phyloP scores from a whole-genome alignment of 306 rosid genomes.

The Gastrolobium villosum region DNA sequence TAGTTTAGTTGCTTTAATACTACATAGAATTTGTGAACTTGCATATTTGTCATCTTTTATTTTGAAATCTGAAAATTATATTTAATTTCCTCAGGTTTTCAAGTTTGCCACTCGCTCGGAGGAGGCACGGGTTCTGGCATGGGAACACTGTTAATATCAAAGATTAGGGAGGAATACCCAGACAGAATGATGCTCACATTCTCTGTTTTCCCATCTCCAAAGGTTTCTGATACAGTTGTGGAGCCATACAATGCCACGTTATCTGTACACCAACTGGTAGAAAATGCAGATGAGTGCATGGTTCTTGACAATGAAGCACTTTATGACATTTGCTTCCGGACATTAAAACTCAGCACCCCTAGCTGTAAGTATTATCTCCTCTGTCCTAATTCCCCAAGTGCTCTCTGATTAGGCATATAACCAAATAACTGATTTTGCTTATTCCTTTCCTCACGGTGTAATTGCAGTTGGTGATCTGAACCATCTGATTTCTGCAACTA shows the following conservation, averaged over 20 bases:
- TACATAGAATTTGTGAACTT: not conserved
- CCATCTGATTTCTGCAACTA: slow-evolving; percentile 93
- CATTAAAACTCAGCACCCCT: slow-evolving; percentile 95
- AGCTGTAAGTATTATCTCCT: slow-evolving; percentile 69
- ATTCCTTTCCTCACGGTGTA: slow-evolving; percentile 18
- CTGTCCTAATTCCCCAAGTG: not conserved
- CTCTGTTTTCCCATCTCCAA: slow-evolving; percentile 95
- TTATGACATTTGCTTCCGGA: slow-evolving; percentile 95
- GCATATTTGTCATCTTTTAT: not conserved
- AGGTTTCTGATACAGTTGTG: slow-evolving; percentile 98
- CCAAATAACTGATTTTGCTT: not conserved
- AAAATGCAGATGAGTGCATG: slow-evolving; percentile 97
- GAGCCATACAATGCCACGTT: slow-evolving; percentile 96
- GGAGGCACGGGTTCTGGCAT: slow-evolving; percentile 98
- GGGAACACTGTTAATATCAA: slow-evolving; percentile 90
- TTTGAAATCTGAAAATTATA: slow-evolving; percentile 1
- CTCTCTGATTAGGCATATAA: slow-evolving; percentile 27
- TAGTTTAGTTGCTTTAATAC: not conserved
- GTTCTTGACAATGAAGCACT: slow-evolving; percentile 97
- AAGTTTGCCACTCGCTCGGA: slow-evolving; percentile 96
- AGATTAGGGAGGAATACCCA: slow-evolving; percentile 94
- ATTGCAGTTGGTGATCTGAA: slow-evolving; percentile 90
- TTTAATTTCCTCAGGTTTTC: slow-evolving; percentile 71
- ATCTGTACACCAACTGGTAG: slow-evolving; percentile 92
- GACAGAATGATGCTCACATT: slow-evolving; percentile 97